These are phyloP conservation scores for Podospora pseudocomata DNA, from an alignment of 495 filamentous ascomycete genomes.

Conservation along the genomic window DNA sequence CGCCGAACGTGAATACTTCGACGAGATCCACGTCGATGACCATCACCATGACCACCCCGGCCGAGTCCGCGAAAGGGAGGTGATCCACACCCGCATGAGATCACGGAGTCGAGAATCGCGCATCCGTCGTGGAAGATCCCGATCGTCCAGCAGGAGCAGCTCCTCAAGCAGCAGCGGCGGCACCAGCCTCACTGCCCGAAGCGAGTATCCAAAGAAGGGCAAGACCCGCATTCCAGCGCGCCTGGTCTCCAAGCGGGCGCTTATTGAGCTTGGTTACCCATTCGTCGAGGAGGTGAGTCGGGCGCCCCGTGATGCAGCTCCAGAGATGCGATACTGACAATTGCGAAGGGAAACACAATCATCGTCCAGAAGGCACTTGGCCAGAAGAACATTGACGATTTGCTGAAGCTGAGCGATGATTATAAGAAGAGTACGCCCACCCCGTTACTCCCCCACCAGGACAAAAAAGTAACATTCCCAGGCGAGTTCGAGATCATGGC, in stretches of 20 bases:
- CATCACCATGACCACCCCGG: constrained; percentile 60
- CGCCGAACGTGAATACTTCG: constrained; percentile 48
- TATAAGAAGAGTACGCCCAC: constrained; percentile 50
- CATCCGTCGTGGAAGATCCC: constrained; percentile 32
- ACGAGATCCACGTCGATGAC: constrained; percentile 69
- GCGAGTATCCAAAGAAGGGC: constrained; percentile 72
- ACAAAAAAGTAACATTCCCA: constrained; percentile 23
- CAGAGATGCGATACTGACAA: constrained; percentile 27
- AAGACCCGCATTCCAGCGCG: constrained; percentile 80
- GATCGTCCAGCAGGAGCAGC: constrained; percentile 35
- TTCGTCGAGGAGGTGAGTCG: constrained; percentile 73
- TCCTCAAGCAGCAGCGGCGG: constrained; percentile 44
- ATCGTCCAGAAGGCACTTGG: constrained; percentile 77
- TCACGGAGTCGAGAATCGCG: constrained; percentile 36
- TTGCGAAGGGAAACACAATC: constrained; percentile 63
- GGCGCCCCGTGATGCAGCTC: background rate
- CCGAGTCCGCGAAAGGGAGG: constrained; percentile 48
- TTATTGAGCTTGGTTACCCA: constrained; percentile 81
- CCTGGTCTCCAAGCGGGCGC: constrained; percentile 69
- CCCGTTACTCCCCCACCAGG: background rate
- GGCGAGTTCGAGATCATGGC: constrained; percentile 40
- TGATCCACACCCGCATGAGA: constrained; percentile 39
- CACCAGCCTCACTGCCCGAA: constrained; percentile 47
- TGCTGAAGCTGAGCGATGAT: constrained; percentile 75
- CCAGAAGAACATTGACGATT: constrained; percentile 84